These are phyloP conservation scores for Phlyctochytrium arcticum DNA, from an alignment of 192 early-diverging fungal genomes.

Conservation along the genomic window DNA sequence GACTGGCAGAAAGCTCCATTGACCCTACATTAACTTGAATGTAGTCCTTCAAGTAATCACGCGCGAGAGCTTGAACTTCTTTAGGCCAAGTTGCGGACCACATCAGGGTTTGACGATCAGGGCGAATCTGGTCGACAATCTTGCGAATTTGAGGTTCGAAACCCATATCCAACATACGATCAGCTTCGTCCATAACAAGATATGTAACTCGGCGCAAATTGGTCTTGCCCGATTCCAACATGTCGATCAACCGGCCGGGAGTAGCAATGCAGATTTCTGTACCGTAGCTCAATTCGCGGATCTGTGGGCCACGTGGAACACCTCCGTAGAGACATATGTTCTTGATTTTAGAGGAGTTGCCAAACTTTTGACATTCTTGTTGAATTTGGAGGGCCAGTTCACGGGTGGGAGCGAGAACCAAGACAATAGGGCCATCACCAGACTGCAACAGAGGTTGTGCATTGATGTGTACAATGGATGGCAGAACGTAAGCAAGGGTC, in stretches of 20 bases:
- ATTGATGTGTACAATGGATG: constrained; percentile 97
- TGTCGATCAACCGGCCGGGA: constrained; percentile 96
- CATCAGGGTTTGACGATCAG: constrained; percentile 97
- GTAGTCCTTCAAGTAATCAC: constrained; percentile 86
- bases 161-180: constrained; percentile 99
- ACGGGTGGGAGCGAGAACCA: constrained; percentile 94
- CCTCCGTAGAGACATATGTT: constrained; percentile 96
- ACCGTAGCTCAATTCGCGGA: constrained; percentile 77
- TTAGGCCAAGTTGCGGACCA: constrained; percentile 99
- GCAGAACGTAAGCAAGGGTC: constrained; percentile 90
- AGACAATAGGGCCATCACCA: constrained; percentile 95
- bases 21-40: constrained; percentile 98
- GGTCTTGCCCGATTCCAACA: constrained; percentile 83
- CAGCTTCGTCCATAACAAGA: constrained; percentile 98
- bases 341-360: constrained; percentile 80
- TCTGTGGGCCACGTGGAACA: constrained; percentile 86
- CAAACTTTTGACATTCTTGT: constrained; percentile 91
- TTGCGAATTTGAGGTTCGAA: constrained; percentile 98
- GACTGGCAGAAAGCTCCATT: constrained; percentile 84
- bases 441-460: constrained; percentile 88
- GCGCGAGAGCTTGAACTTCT: constrained; percentile 86
- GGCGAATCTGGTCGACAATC: constrained; percentile 95
- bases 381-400: constrained; percentile 98
- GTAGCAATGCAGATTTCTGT: constrained; percentile 97
- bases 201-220: constrained; percentile 94